Percentiles rank a stretch among this genome's conserved stretches.
Conservation (phyloP, 2,329 filamentous ascomycete species). For the Aspergillus oerlinghausenensis region DNA sequence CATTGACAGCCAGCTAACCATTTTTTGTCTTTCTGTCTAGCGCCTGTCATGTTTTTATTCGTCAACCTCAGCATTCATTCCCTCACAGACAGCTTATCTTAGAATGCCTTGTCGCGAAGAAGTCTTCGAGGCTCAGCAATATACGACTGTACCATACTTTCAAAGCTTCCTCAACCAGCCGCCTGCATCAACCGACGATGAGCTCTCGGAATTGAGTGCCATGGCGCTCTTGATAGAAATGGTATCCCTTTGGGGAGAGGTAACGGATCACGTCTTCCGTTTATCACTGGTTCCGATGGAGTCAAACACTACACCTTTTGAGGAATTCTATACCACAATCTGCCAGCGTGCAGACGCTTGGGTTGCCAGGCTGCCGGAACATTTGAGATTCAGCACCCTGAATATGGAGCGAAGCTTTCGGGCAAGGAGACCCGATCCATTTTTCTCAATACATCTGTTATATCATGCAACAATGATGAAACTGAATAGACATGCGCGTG, state of each 20-base stretch:
- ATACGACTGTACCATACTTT: constrained; percentile 57
- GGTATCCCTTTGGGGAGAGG: constrained; percentile 61
- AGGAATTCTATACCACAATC: constrained; percentile 51
- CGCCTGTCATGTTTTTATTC: constrained; percentile 59
- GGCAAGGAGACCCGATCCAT: constrained; percentile 53
- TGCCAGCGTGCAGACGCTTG: constrained; percentile 54
- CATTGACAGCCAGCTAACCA: neutral
- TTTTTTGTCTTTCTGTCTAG: constrained; percentile 24
- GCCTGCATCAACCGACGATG: constrained; percentile 30
- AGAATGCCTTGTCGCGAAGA: constrained; percentile 60
- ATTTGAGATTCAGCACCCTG: constrained; percentile 50
- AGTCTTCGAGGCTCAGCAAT: constrained; percentile 58
- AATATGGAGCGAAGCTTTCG: constrained; percentile 56
- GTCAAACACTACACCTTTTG: constrained; percentile 44
- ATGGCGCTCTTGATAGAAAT: constrained; percentile 61
- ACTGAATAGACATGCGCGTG: constrained; percentile 57
- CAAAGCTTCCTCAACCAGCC: constrained; percentile 48
- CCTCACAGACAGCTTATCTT: constrained; percentile 62
- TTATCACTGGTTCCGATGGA: constrained; percentile 42
- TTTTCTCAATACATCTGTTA: constrained; percentile 62
- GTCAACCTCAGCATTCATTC: constrained; percentile 52
- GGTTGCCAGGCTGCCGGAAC: constrained; percentile 52
- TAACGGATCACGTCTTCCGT: constrained; percentile 57
- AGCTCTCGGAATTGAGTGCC: constrained; percentile 42
- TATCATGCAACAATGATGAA: constrained; percentile 62